Evolutionary conservation across 805 yeast genomes (phyloP).

Genomic region (Lipomyces yamadae): DNA sequence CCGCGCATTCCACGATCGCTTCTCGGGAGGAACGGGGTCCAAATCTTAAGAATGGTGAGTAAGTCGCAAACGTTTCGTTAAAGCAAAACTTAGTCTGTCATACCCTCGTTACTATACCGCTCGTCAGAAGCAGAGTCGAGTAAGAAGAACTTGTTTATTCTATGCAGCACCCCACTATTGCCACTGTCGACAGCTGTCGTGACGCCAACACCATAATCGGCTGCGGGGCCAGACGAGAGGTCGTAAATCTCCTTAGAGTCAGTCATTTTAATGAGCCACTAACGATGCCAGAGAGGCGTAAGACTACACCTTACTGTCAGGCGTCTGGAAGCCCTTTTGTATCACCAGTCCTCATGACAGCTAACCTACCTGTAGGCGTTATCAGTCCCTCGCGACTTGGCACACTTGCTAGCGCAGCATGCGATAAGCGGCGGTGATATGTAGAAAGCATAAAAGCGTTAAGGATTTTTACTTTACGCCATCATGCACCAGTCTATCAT

Average conservation of each 20-base stretch:
- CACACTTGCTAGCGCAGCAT: no score
- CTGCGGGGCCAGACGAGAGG: slow-evolving; percentile 7
- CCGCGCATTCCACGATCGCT: slow-evolving; percentile 32
- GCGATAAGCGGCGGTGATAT: no score
- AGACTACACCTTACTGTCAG: neutral
- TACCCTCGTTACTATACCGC: slow-evolving; percentile 33
- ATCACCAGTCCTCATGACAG: slow-evolving; percentile 3
- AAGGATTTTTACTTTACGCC: no score
- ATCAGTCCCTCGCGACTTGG: neutral
- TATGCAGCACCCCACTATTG: slow-evolving; percentile 12
- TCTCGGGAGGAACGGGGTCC: slow-evolving; percentile 35
- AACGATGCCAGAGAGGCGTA: neutral
- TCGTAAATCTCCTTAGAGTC: slow-evolving; percentile 15
- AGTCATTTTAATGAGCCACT: neutral
- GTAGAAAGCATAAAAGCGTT: no score
- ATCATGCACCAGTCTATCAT: no score
- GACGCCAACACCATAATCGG: slow-evolving; percentile 8
- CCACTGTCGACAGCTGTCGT: slow-evolving; percentile 7
- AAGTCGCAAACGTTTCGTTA: neutral
- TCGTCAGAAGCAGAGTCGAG: slow-evolving; percentile 33
- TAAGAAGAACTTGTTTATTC: slow-evolving; percentile 21
- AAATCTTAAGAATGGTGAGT: slow-evolving; percentile 25
- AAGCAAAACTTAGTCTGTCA: neutral
- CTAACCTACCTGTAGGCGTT: neutral
- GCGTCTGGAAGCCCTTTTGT: neutral